A percentile compares a stretch with the other conserved stretches of the same genome.
Evolutionary conservation across 2,329 filamentous ascomycete genomes (phyloP).

Genomic region (Bertia moriformis): DNA sequence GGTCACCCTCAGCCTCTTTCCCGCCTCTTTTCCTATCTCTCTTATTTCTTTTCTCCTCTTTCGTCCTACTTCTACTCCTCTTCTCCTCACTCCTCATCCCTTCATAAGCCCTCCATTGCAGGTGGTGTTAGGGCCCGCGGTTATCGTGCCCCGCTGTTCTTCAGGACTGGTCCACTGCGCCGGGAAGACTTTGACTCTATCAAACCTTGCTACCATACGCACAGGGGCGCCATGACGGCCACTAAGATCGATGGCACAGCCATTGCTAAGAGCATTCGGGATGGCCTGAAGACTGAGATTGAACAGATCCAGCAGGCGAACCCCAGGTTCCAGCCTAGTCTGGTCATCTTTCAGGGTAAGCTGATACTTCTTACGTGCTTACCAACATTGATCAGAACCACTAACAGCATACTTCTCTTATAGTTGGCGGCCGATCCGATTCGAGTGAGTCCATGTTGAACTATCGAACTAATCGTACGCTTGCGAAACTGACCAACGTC

Average conservation of each 20-base stretch:
- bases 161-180: too few relatives aligned
- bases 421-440: slow-evolving; percentile 85
- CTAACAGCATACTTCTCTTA: slow-evolving; percentile 9
- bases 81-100: too few relatives aligned
- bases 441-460: slow-evolving; percentile 67
- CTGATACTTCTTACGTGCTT: slow-evolving; percentile 6
- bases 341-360: slow-evolving; percentile 90
- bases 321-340: slow-evolving; percentile 71
- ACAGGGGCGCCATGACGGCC: slow-evolving; percentile 72
- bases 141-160: too few relatives aligned
- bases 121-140: too few relatives aligned
- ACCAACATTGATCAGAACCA: slow-evolving; percentile 4
- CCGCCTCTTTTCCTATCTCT: too few relatives aligned
- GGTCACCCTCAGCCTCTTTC: background rate
- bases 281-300: slow-evolving; percentile 68
- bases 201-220: too few relatives aligned
- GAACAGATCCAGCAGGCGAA: slow-evolving; percentile 67
- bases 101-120: too few relatives aligned
- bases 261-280: slow-evolving; percentile 82
- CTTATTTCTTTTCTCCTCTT: too few relatives aligned
- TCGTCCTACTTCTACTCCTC: too few relatives aligned
- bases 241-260: slow-evolving; percentile 90
- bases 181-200: too few relatives aligned
- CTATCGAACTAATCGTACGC: background rate
- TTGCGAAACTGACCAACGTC: background rate